A percentile compares a stretch with the other conserved stretches of the same genome.
Evolutionary conservation across 2,329 filamentous ascomycete species (phyloP).

Genomic region (Penicillium brasilianum): DNA sequence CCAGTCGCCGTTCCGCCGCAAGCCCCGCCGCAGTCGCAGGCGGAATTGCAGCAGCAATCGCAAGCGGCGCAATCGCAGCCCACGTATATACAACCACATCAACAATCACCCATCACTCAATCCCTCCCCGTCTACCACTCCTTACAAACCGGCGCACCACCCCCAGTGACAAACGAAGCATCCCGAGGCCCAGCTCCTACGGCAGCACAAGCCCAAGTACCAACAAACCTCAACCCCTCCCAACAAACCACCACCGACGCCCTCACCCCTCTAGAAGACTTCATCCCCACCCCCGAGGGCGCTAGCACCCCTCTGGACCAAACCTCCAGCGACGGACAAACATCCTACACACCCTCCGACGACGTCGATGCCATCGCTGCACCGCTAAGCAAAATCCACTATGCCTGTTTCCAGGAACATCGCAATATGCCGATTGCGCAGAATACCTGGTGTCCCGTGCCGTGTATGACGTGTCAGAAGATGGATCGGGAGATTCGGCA

Average conservation of each 20-base stretch:
- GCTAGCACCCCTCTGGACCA: slow-evolving; percentile 25
- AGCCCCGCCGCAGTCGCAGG: neutral
- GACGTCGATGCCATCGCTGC: slow-evolving; percentile 42
- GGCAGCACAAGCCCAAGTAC: neutral
- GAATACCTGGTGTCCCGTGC: slow-evolving; percentile 48
- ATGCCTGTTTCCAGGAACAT: slow-evolving; percentile 48
- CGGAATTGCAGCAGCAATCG: neutral
- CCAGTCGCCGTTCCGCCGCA: neutral
- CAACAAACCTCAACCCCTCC: slow-evolving; percentile 14
- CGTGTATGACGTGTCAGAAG: slow-evolving; percentile 51
- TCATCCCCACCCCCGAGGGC: slow-evolving; percentile 41
- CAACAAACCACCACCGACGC: slow-evolving; percentile 18
- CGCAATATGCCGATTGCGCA: slow-evolving; percentile 41
- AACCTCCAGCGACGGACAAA: slow-evolving; percentile 22
- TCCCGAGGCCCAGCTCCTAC: neutral
- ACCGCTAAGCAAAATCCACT: slow-evolving; percentile 44
- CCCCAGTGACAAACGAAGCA: neutral
- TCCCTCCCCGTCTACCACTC: neutral
- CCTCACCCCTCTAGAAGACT: slow-evolving; percentile 36
- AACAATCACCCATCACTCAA: neutral
- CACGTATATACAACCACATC: neutral
- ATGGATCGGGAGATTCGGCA: slow-evolving; percentile 44
- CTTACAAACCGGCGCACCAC: neutral
- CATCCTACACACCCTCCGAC: slow-evolving; percentile 37
- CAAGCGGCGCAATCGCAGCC: slow-evolving; percentile 1